A percentile compares a stretch with the other conserved stretches of the same genome.
Conservation (phyloP, 768 basidiomycete species). For the Rhodocollybia butyracea region DNA sequence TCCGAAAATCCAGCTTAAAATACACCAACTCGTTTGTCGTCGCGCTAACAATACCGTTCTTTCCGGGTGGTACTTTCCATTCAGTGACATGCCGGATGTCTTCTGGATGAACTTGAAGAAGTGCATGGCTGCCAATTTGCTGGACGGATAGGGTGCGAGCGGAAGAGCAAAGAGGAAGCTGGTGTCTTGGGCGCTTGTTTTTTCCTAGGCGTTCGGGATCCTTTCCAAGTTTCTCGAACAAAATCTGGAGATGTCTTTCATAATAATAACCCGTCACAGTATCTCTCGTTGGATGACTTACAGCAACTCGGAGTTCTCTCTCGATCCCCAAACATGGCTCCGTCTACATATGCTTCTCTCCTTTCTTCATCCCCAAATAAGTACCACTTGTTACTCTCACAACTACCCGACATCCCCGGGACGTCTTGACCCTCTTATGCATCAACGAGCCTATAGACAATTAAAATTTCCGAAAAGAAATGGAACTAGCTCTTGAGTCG, state of each 20-base stretch:
- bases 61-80: slow-evolving; percentile 88
- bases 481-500: not conserved
- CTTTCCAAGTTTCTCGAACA: too few species aligned
- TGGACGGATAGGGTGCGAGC: slow-evolving; percentile 97
- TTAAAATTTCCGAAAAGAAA: not conserved
- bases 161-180: slow-evolving; percentile 98
- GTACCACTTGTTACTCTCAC: not conserved
- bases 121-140: slow-evolving; percentile 91
- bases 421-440: not conserved
- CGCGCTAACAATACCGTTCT: slow-evolving; percentile 87
- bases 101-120: slow-evolving; percentile 94
- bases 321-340: not conserved
- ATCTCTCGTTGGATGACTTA: slow-evolving; percentile 1
- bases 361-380: not conserved
- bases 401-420: not conserved
- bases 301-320: slow-evolving; percentile 1
- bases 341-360: not conserved
- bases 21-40: slow-evolving; percentile 98
- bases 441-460: not conserved
- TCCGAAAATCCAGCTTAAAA: slow-evolving; percentile 93
- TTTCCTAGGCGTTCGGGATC: too few species aligned
- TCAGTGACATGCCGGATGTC: slow-evolving; percentile 98
- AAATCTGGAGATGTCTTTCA: too few species aligned
- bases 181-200: too few species aligned
- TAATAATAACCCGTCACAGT: not conserved